Conservation (phyloP, 2,329 filamentous ascomycete genomes). For the Aureobasidium vineae region DNA sequence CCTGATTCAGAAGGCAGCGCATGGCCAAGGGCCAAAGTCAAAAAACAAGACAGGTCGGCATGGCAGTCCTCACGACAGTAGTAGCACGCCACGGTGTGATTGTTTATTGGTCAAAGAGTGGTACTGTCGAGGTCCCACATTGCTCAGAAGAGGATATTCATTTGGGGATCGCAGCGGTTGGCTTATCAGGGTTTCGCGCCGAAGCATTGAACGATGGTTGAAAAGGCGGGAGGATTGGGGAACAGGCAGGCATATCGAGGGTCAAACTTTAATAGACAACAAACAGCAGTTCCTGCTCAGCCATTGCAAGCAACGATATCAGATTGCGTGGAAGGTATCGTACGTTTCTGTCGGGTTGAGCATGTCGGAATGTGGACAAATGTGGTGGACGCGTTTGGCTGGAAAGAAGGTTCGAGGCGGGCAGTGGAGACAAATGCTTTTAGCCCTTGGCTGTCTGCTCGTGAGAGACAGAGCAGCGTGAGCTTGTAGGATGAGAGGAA, state of each 20-base stretch:
- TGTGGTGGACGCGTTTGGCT: background rate
- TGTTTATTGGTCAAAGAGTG: slow-evolving; percentile 6
- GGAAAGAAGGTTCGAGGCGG: slow-evolving; percentile 15
- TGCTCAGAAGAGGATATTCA: slow-evolving; percentile 1
- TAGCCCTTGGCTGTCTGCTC: background rate
- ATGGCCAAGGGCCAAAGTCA: background rate
- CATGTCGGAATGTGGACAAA: background rate
- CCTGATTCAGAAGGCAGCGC: slow-evolving; percentile 17
- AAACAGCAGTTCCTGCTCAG: slow-evolving; percentile 7
- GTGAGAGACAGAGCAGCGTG: background rate
- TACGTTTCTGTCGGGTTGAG: background rate
- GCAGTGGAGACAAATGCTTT: slow-evolving; percentile 17
- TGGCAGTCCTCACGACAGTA: background rate
- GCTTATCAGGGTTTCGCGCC: slow-evolving; percentile 12
- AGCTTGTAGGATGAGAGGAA: background rate
- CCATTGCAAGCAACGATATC: background rate
- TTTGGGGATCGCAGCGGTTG: background rate
- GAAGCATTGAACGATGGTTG: background rate
- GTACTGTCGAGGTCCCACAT: background rate
- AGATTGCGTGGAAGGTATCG: background rate
- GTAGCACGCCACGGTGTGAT: slow-evolving; percentile 6
- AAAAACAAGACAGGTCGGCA: slow-evolving; percentile 3
- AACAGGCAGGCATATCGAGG: background rate
- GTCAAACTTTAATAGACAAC: slow-evolving; percentile 15
- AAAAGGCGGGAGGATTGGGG: background rate